Evolutionary conservation across 352 stramenopile species (phyloP), one percentile per base, ranked within the genome.

Genomic region (Pythium folliculosum): DNA sequence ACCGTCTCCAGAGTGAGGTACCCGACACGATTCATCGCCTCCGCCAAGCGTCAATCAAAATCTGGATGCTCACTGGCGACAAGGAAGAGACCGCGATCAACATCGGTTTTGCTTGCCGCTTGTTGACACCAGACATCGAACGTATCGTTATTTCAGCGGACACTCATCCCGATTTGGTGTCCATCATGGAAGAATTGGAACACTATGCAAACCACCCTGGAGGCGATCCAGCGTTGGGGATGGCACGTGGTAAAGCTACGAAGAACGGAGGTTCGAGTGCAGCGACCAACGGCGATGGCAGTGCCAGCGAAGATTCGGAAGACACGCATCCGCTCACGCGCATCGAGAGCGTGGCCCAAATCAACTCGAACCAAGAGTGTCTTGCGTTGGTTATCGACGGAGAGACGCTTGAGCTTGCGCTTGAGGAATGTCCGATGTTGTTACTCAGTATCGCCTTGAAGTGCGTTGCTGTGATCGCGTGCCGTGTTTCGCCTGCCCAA

Each of bases 71-170:
- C 21, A 98, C 94, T 1, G 94, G 94, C 16, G 94, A 98, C 77
- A 98, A 98, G 65, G 75, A 96, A 64, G 94, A 98, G 67, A 98
- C 94, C 0, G 94, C 94, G 22, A 97, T 98, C 68, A 98, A 98
- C 68, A 98, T 98, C 32, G 82, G 80, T 0, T 76, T 89, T 60
- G 82, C 83, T 1, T 93, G 85, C 35, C 80, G 77, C 1, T 65
- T 93, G 25, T 61, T 98, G 21, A 97, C 91, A 10, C 79, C 90
- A 2, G 95, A 98, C 59, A 98, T 99, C 77, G 89, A 98, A 60
- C 82, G 85, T 3, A 67, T 95, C 19, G 80, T 95, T 14, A 92
- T 97, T 51, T 89, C 85, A 0, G 85, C 82, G 0, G 87, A 94
- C 59, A 86, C 87, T 12, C 86, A 95, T 40, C 73, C 82, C 0